Base-by-base conservation (phyloP, 805 yeast species). In the Metschnikowia lachancei region DNA sequence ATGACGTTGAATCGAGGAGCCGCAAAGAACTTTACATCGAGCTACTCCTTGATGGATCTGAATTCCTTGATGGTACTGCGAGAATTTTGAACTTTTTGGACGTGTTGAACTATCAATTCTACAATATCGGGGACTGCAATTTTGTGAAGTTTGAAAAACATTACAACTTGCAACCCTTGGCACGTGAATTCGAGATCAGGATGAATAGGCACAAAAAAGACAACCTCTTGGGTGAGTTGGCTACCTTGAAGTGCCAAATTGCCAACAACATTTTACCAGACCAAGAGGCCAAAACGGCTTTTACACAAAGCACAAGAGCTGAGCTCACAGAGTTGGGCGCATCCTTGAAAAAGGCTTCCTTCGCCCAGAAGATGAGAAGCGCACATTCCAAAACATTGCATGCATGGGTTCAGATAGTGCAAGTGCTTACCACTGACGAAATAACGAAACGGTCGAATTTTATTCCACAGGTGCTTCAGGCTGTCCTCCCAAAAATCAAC, bases 381-480 rank as follows among this genome's bases (percentile, higher is more conserved):
- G 68, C 72, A 8, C 94, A 85, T 50, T 66, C 85, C 39, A 66
- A 75, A 12, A 80, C 84, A 47, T 66, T 92, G 24, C 88, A 83
- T 58, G 78, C 95, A 0, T 92, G 98, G 98, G 82, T 83, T 18
- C 84, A 83, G 54, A 64, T 91, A 41, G 82, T 88, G 19, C 88
- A 89, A 51, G 80, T 89, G 3, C 65, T 88, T 37, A 81, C 87
- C 4, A 72, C 81, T 4, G 90, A 83, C 62, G 82, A 81, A 9
- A 46, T 39, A 14, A 40, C 36, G 4, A 41, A 40, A 36, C 49
- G 47, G 28, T 71, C 81, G 0, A 76, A 79, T 32, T 85, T 92
- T 57, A 81, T 89, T 44, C 65, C 88, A 16, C 95, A 86, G 54
- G 79, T 87, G 2, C 81, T 90, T 51, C 95, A 88, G 55, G 72